Evolutionary conservation across 768 basidiomycete species (phyloP), one percentile per base, ranked within the genome.

Genomic region (Pisolithus albus): DNA sequence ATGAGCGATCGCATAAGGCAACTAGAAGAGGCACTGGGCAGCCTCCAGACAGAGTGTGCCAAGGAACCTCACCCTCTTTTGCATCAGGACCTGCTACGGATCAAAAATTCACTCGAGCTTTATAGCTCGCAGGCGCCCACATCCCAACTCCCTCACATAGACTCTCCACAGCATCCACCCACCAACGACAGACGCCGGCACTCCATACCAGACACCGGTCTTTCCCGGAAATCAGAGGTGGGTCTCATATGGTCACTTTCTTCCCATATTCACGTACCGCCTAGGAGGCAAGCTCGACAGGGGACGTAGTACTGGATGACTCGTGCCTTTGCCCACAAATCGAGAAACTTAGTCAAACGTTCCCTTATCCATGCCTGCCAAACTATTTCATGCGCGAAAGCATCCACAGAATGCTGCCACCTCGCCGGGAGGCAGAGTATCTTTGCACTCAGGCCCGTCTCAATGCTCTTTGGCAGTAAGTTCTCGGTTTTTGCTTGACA

Each of bases 381-480:
- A 79, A 86, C 64, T 75, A 83, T 52, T 73, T 72, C 54, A 80
- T 83, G 60, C 77, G 84, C 39, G 75, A 81, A 57, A 75, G 78
- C 36, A 85, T 87, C 56, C 73, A 82, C 46, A 78, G 76, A 61
- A 73, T 81, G 59, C 73, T 87, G 34, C 85, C 85, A 37, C 72
- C 80, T 18, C 74, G 75, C 49, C 67, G 72, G 50, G 81, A 83
- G 54, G 84, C 84, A 1, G 71, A 76, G 49, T 71, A 73, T 24
- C 75, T 84, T 16, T 85, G 83, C 63, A 74, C 79, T 52, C 78
- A 81, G 66, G 83, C 83, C 37, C 76, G 80, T 50, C 72, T 72
- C 57, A 84, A 86, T 54, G 84, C 83, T 47, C 72, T 85, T 57
- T 86, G 84, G 85, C 84, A 85, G 83, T 84, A 64, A 59, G 83